Base-by-base conservation (phyloP, 1,284 basidiomycete genomes). In the Cerioporus squamosus region DNA sequence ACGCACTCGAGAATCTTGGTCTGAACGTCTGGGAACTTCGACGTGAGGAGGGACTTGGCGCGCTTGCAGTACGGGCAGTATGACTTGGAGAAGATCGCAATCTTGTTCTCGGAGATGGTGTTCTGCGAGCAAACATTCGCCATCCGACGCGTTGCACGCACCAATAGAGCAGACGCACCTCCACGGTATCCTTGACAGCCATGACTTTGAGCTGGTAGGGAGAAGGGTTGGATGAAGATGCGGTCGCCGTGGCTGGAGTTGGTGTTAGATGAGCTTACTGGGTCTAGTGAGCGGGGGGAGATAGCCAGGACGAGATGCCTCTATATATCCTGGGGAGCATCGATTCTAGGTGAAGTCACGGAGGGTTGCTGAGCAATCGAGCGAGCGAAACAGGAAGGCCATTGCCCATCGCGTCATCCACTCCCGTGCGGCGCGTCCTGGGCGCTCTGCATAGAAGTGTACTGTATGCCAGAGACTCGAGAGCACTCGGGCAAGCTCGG, bases 51-150 rank as follows among this genome's bases (percentile, higher is more conserved):
- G 0, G 60, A 53, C 72, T 91, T 91, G 36, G 87, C 82, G 9
- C 71, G 72, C 58, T 61, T 75, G 78, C 87, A 89, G 73, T 80
- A 88, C 8, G 85, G 83, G 72, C 72, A 92, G 47, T 71, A 83
- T 10, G 78, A 75, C 77, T 92, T 91, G 55, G 88, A 90, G 72
- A 92, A 92, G 57, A 92, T 82, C 43, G 79, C 77, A 59, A 91
- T 79, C 68, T 81, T 83, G 80, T 87, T 80, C 20, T 79, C 74
- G 8, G 73, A 58, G 64, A 91, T 85, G 31, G 81, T 74, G 53
- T 70, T 68, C 88, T 90, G 62, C 18, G 52, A 44, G 40, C 14
- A 15, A 48, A 40, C 12, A 60, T 40, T 23, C n/a, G 10, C 23
- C 29, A 18, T 18, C 3, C 6, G 14, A 40, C 15, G 12, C 22